Evolutionary conservation across 148 eudicot species (phyloP).

Genomic region (Persicaria maculosa): DNA sequence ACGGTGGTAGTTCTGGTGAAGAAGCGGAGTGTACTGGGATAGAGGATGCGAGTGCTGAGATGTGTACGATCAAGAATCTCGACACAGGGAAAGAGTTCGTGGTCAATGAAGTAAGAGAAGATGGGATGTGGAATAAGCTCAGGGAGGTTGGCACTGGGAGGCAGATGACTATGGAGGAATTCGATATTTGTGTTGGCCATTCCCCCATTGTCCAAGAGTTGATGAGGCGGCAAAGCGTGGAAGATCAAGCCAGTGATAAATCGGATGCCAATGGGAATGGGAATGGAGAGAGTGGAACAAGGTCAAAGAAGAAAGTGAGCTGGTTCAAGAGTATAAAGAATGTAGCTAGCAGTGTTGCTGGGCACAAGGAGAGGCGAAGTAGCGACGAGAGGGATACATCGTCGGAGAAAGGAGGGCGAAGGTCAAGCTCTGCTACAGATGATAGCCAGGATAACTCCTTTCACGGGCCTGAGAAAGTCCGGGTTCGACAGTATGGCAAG

Average conservation of each 20-base stretch:
- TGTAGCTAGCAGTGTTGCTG: conserved; percentile 65
- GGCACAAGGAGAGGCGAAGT: conserved; percentile 25
- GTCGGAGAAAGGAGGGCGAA: conserved; percentile 42
- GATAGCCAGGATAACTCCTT: conserved; percentile 91
- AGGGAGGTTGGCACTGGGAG: conserved; percentile 89
- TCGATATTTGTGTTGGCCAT: conserved; percentile 72
- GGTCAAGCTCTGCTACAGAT: conserved; percentile 39
- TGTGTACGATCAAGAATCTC: conserved; percentile 75
- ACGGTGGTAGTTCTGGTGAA: conserved; percentile 19
- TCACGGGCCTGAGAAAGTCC: conserved; percentile 81
- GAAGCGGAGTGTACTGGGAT: not conserved
- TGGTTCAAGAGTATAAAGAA: conserved; percentile 81
- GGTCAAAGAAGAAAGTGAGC: conserved; percentile 65
- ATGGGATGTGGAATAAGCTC: conserved; percentile 73
- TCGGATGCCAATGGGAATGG: conserved; percentile 9
- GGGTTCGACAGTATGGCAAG: conserved; percentile 82
- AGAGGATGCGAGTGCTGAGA: conserved; percentile 20
- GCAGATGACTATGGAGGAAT: conserved; percentile 93
- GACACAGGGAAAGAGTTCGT: conserved; percentile 93
- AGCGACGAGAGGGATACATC: conserved; percentile 22
- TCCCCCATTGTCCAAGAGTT: conserved; percentile 93
- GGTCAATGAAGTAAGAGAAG: conserved; percentile 81
- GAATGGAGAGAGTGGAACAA: conserved; percentile 32
- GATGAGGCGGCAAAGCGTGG: conserved; percentile 63
- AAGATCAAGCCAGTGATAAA: conserved; percentile 34